phyloP scores from a whole-genome alignment of 73 alveolate genomes.

The Paramecium tetraurelia region DNA sequence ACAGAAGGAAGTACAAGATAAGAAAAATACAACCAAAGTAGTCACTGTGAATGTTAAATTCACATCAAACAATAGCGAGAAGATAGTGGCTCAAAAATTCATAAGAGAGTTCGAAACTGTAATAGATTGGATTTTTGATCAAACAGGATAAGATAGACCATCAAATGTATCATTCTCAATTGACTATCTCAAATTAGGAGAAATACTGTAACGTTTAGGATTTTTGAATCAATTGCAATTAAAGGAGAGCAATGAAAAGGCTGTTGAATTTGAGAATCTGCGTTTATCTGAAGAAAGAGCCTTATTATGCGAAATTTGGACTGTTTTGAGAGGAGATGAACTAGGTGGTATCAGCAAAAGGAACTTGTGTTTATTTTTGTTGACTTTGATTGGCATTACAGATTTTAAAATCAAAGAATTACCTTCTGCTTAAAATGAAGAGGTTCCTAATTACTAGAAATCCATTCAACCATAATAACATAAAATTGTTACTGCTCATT shows the following conservation, averaged over 20 bases:
- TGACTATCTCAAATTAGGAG: slow-evolving; percentile 61
- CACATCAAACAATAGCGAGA: slow-evolving; percentile 55
- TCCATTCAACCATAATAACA: slow-evolving; percentile 16
- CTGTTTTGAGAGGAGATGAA: slow-evolving; percentile 60
- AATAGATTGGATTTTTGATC: slow-evolving; percentile 54
- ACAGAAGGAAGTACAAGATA: background rate
- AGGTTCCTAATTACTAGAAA: background rate
- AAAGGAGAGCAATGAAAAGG: slow-evolving; percentile 22
- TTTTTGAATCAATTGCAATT: slow-evolving; percentile 37
- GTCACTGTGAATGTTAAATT: slow-evolving; percentile 37
- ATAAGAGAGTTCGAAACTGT: slow-evolving; percentile 59
- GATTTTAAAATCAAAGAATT: slow-evolving; percentile 55
- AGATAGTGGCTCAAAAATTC: slow-evolving; percentile 53
- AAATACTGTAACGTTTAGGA: slow-evolving; percentile 47
- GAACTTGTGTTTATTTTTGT: slow-evolving; percentile 47
- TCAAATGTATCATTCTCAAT: slow-evolving; percentile 31
- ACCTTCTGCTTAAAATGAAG: slow-evolving; percentile 23
- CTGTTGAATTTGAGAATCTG: slow-evolving; percentile 22
- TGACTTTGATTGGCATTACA: slow-evolving; percentile 50
- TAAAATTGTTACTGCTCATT: slow-evolving; percentile 39
- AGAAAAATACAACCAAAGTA: slow-evolving; percentile 16
- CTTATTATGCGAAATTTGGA: slow-evolving; percentile 58
- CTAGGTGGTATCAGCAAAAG: slow-evolving; percentile 61
- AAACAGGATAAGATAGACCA: slow-evolving; percentile 52
- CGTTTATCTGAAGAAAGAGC: slow-evolving; percentile 52